Base-by-base conservation (phyloP, 805 yeast species). In the Metschnikowia lochheadii region DNA sequence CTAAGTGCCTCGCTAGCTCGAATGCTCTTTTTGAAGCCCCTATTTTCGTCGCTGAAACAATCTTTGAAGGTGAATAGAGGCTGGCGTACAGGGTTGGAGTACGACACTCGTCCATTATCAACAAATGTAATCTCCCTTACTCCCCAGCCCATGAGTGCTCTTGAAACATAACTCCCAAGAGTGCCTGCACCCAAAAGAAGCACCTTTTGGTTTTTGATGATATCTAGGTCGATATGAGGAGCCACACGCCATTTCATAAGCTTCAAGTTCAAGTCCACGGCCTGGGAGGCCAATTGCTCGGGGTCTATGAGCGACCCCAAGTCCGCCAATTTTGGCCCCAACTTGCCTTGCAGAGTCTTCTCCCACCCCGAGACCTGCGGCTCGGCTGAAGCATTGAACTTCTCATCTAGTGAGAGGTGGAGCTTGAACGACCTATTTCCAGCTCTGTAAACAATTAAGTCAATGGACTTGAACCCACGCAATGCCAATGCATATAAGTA, bases 171-270 rank as follows among this genome's bases (percentile, higher is more conserved):
- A 52, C 95, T 85, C 0, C 99, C 99, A 6, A 95, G 74, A 2
- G 99, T 94, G 6, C 99, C 99, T 0, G 98, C 87, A 0, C 99
- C 99, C n/a, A 94, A 75, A 14, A 94, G 70, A 40, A 94, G 67
- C 36, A 91, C 85, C 56, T 78, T 84, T 10, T 85, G 78, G 15
- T 67, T 52, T 55, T 81, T 79, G 20, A 94, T 72, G 2, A 69
- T 62, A 5, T 87, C 91, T 43, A 94, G 72, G 61, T 94, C 80
- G 3, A 94, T 63, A 7, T 82, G 77, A 0, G 99, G 98, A 0
- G 88, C 89, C 15, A 94, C 80, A 57, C 99, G 77, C 99, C 99
- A 94, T 63, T 90, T 89, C 99, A 94, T 94, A 41, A 94, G 72
- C 68, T 89, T 88, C 51, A 94, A 72, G 63, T 94, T 94, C 50